Conservation (phyloP, 495 filamentous ascomycete genomes). For the Penicillium paxilli region DNA sequence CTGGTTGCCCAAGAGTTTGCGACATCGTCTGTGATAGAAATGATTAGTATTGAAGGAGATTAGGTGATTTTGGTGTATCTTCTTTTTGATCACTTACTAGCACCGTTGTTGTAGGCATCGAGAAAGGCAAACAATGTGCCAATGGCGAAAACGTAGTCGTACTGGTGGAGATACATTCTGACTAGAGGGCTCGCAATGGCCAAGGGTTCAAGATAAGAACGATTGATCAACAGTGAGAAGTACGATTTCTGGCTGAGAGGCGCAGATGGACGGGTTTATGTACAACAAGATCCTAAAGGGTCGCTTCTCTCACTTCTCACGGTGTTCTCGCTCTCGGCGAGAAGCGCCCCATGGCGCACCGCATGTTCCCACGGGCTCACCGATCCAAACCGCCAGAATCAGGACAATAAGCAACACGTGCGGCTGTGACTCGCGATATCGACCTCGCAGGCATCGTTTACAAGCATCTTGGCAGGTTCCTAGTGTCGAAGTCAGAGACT, state of each 20-base stretch:
- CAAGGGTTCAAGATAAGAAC: too few relatives aligned
- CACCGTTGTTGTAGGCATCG: conserved; percentile 71
- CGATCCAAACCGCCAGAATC: neutral
- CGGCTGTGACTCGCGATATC: conserved; percentile 11
- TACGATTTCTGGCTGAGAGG: neutral
- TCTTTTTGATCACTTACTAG: conserved; percentile 45
- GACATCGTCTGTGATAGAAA: conserved; percentile 58
- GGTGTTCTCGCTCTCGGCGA: neutral
- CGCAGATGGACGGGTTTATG: conserved; percentile 6
- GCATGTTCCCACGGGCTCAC: neutral
- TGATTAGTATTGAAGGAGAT: neutral
- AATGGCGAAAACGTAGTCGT: conserved; percentile 72
- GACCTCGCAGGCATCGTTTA: conserved; percentile 5
- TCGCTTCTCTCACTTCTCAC: too few relatives aligned
- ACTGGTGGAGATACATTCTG: conserved; percentile 57
- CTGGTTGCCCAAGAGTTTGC: conserved; percentile 75
- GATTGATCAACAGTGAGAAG: conserved; percentile 1
- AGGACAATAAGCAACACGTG: conserved; percentile 15
- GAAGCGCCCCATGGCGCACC: neutral
- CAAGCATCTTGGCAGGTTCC: conserved; percentile 16
- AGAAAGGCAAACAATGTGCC: conserved; percentile 75
- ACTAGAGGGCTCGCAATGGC: neutral
- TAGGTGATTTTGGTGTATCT: neutral
- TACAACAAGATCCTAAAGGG: conserved; percentile 8
- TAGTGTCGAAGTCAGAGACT: conserved; percentile 10